Percentiles rank a stretch among this genome's conserved stretches.
These are phyloP conservation scores for Cladobotryum protrusum DNA, from an alignment of 2,329 filamentous ascomycete genomes.

Conservation along the genomic window DNA sequence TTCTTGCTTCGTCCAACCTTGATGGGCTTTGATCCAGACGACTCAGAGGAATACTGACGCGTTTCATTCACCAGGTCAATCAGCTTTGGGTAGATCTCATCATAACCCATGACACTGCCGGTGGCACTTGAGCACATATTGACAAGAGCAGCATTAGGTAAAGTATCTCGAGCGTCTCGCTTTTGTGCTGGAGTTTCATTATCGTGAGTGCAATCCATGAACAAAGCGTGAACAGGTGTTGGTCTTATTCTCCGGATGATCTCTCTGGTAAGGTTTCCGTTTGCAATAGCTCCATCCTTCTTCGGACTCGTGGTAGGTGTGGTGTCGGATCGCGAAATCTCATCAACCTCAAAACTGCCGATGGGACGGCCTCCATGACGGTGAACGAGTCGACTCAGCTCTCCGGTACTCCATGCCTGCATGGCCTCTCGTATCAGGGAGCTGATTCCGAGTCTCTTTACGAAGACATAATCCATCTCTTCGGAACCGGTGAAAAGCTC, in stretches of 20 bases:
- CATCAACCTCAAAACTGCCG: slow-evolving; percentile 93
- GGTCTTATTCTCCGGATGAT: slow-evolving; percentile 75
- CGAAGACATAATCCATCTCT: slow-evolving; percentile 92
- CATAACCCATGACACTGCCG: slow-evolving; percentile 96
- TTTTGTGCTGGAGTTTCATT: slow-evolving; percentile 96
- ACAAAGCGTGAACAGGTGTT: slow-evolving; percentile 85
- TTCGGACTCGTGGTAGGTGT: slow-evolving; percentile 27
- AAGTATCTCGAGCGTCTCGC: slow-evolving; percentile 84
- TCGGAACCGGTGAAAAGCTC: slow-evolving; percentile 95
- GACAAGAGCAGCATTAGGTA: slow-evolving; percentile 89
- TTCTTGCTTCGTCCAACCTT: slow-evolving; percentile 64
- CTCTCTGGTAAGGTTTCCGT: slow-evolving; percentile 44
- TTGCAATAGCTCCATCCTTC: slow-evolving; percentile 21
- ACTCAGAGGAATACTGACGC: slow-evolving; percentile 72
- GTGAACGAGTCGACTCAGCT: slow-evolving; percentile 88
- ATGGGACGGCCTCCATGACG: slow-evolving; percentile 90
- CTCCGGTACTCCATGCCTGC: slow-evolving; percentile 94
- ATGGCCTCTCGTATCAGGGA: slow-evolving; percentile 94
- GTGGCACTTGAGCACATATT: slow-evolving; percentile 93
- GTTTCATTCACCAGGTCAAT: slow-evolving; percentile 92
- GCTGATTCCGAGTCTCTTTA: slow-evolving; percentile 84
- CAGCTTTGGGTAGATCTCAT: slow-evolving; percentile 88
- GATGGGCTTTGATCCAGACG: slow-evolving; percentile 54
- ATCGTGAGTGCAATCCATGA: slow-evolving; percentile 99
- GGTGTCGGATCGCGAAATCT: slow-evolving; percentile 60